A percentile compares a stretch with the other conserved stretches of the same genome.
phyloP scores from a whole-genome alignment of 2,329 filamentous ascomycete species.

The Cordyceps pruinosa region DNA sequence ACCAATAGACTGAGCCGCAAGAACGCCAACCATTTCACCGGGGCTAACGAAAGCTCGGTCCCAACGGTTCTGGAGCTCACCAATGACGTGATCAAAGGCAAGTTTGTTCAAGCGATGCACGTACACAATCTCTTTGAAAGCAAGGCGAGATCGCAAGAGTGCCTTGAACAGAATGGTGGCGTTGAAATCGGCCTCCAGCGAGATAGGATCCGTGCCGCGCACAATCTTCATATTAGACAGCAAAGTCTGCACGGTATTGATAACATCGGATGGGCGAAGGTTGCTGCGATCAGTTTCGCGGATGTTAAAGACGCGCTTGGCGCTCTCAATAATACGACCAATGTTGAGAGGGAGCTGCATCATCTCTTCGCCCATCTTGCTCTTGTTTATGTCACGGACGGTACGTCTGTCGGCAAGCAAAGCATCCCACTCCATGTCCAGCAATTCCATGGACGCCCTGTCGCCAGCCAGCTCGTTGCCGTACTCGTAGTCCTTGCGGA shows the following conservation, averaged over 20 bases:
- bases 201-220: conserved; percentile 75
- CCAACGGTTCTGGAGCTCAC: conserved; percentile 85
- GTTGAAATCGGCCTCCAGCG: conserved; percentile 77
- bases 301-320: conserved; percentile 85
- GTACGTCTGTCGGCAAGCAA: conserved; percentile 67
- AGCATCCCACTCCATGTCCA: conserved; percentile 83
- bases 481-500: conserved; percentile 59
- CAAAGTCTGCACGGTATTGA: conserved; percentile 69
- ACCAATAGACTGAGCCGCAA: conserved; percentile 96
- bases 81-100: conserved; percentile 86
- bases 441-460: conserved; percentile 73
- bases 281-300: conserved; percentile 82
- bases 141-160: conserved; percentile 77
- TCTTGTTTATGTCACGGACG: conserved; percentile 60
- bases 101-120: conserved; percentile 82
- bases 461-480: conserved; percentile 83
- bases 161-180: conserved; percentile 91
- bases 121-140: conserved; percentile 87
- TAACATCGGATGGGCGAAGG: conserved; percentile 78
- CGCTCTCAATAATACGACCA: conserved; percentile 80
- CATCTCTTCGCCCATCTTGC: conserved; percentile 69
- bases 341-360: conserved; percentile 93
- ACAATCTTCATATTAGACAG: conserved; percentile 77
- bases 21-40: conserved; percentile 97
- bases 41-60: conserved; percentile 78